These are phyloP conservation scores for Kodamaea plutei DNA, from an alignment of 1,139 yeast species.

Conservation along the genomic window DNA sequence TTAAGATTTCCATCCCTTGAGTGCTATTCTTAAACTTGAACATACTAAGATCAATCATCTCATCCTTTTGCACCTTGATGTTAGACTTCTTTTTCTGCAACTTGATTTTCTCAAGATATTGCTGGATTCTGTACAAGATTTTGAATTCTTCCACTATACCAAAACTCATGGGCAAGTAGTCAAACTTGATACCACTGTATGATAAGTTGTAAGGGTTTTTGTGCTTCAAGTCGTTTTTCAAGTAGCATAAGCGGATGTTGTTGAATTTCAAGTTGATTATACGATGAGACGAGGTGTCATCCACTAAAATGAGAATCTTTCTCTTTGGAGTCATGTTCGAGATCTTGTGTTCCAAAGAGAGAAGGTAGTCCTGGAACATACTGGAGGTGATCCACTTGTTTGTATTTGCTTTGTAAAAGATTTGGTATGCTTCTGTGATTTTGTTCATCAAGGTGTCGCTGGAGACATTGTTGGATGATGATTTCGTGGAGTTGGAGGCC, in stretches of 20 bases:
- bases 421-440: conserved; percentile 47
- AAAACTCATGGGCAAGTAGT: conserved; percentile 60
- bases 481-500: no score
- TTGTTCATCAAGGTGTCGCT: conserved; percentile 37
- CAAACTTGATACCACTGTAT: conserved; percentile 37
- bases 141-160: conserved; percentile 64
- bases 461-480: background rate
- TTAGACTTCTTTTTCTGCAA: conserved; percentile 29
- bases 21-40: conserved; percentile 6
- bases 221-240: conserved; percentile 39
- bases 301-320: conserved; percentile 52
- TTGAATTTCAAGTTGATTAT: conserved; percentile 53
- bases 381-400: conserved; percentile 68
- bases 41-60: conserved; percentile 5
- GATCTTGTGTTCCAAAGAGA: conserved; percentile 55
- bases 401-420: conserved; percentile 55
- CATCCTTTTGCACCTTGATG: conserved; percentile 10
- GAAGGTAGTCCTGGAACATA: conserved; percentile 58
- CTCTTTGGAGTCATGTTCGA: conserved; percentile 34
- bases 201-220: conserved; percentile 36
- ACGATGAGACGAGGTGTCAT: conserved; percentile 63
- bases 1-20: conserved; percentile 18
- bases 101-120: conserved; percentile 49
- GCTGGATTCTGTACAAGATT: conserved; percentile 54
- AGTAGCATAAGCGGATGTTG: conserved; percentile 45